Base-by-base conservation (phyloP, 2,329 filamentous ascomycete genomes). In the Fusarium falciforme region DNA sequence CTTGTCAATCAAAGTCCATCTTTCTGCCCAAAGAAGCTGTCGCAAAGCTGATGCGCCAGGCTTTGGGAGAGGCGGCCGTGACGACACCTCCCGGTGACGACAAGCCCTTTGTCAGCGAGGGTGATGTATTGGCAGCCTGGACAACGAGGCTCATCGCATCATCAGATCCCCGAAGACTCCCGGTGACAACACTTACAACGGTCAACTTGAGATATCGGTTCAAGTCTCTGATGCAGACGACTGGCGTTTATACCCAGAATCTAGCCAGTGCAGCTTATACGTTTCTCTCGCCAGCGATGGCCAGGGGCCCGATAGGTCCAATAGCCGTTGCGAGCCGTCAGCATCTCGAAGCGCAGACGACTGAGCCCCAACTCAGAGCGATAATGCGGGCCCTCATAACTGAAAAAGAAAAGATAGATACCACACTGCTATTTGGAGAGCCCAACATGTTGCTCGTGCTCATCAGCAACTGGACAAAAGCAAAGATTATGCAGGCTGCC, bases 91-190 rank as follows among this genome's bases (percentile, higher is more conserved):
- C 20, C 2, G 57, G 36, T 12, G 72, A 71, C 42, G 58, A 66
- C 12, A 67, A 64, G 12, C 77, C 83, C 2, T 87, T 85, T 62
- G 47, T 88, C 33, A 87, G 84, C 68, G 85, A 87, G n/a, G 82
- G 83, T 22, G 86, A 88, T 61, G 77, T 87, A 2, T 73, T 88
- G 3, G 76, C 79, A 1, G 84, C 84, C 0, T 88, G 85, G 84
- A 75, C 80, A 61, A 76, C 81, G 6, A 73, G 70, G 9, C 62
- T 75, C 17, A 66, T 81, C 14, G 72, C 73, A 14, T 54, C 63
- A 16, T 70, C 74, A 20, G 68, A 76, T 44, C 67, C 75, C 20
- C 57, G 59, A n/a, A 64, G 68, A 14, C 68, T 73, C 5, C 73
- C 79, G 1, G 70, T 82, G 5, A 77, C 75, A 4, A 70, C 80